Evolutionary conservation across 768 basidiomycete genomes (phyloP), one percentile per base, ranked within the genome.

Genomic region (Suillus brevipes): DNA sequence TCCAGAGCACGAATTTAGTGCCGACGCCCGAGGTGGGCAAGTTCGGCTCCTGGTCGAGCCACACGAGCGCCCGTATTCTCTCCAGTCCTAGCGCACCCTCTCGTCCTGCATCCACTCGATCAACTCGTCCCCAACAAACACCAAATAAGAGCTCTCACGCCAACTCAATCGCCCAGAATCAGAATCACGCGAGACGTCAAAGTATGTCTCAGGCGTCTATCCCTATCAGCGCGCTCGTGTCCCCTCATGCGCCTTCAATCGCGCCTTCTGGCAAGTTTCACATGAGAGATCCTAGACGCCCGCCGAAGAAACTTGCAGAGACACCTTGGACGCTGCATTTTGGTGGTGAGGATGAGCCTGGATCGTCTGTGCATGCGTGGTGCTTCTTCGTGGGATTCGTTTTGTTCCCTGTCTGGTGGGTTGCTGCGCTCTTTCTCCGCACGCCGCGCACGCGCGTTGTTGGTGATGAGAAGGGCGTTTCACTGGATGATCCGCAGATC

Each of bases 251-350:
- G 31, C 91, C 90, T 6, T 92, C 91, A 9, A 70, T 94, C 45
- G 77, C 81, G 43, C 81, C 78, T 53, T 87, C 86, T 14, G 76
- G 83, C 36, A 82, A 80, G 20, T 93, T 87, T 69, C 90, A 92
- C 71, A 93, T 93, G 91, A 86, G 89, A 40, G 91, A 93, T 74
- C 91, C 90, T 0, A 84, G 87, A 23, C 88, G 81, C 68, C 89
- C 90, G 6, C 82, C 84, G 0, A 85, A 83, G 52, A 75, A 73
- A 64, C 71, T 84, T 4, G 82, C 84, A 63, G 77, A 80, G 60
- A 91, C 91, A 2, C 80, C 84, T 8, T 92, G 89, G 91, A 71
- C 81, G 18, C 80, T 90, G 61, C 81, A 81, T 10, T 81, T 86
- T 60, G 81, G 83, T 53, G 82, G 82, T n/a, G 84, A 82, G 38